phyloP scores from a whole-genome alignment of 2,329 filamentous ascomycete genomes.

The Neophaeococcomyces mojaviensis region DNA sequence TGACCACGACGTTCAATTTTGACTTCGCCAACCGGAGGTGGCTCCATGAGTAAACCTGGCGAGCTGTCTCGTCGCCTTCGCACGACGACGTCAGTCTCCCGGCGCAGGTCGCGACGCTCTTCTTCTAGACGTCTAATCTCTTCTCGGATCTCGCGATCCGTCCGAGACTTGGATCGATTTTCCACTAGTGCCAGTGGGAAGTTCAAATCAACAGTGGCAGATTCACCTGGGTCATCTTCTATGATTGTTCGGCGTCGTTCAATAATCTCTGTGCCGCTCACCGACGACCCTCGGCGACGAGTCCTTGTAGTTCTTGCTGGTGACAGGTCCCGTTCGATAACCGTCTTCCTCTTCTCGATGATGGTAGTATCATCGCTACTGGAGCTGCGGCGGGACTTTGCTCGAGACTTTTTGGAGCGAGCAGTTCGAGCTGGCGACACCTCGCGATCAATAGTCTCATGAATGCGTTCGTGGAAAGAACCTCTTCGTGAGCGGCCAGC shows the following conservation, averaged over 20 bases:
- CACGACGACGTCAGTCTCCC: slow-evolving; percentile 44
- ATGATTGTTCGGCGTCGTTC: slow-evolving; percentile 27
- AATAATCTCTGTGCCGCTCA: slow-evolving; percentile 28
- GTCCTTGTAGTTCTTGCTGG: slow-evolving; percentile 19
- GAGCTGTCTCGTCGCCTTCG: slow-evolving; percentile 29
- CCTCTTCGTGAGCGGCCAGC: slow-evolving; percentile 15
- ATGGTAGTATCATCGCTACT: slow-evolving; percentile 9
- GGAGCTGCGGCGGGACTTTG: slow-evolving; percentile 26
- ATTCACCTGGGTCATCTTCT: slow-evolving; percentile 38
- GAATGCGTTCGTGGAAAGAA: slow-evolving; percentile 18
- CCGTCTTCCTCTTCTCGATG: slow-evolving; percentile 19
- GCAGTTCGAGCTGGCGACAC: slow-evolving; percentile 7
- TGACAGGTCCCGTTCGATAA: slow-evolving; percentile 17
- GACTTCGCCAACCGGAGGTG: slow-evolving; percentile 24
- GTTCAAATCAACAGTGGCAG: slow-evolving; percentile 37
- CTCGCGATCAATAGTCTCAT: slow-evolving; percentile 10
- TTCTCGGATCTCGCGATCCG: slow-evolving; percentile 59
- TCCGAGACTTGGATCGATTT: slow-evolving; percentile 40
- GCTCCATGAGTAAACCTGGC: slow-evolving; percentile 21
- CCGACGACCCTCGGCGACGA: slow-evolving; percentile 28
- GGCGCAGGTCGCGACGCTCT: slow-evolving; percentile 51
- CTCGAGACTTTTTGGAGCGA: slow-evolving; percentile 11
- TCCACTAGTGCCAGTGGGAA: slow-evolving; percentile 42
- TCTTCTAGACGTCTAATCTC: slow-evolving; percentile 67
- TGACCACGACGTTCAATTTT: slow-evolving; percentile 32